Conservation (phyloP, 768 basidiomycete species). For the Mycena latifolia region DNA sequence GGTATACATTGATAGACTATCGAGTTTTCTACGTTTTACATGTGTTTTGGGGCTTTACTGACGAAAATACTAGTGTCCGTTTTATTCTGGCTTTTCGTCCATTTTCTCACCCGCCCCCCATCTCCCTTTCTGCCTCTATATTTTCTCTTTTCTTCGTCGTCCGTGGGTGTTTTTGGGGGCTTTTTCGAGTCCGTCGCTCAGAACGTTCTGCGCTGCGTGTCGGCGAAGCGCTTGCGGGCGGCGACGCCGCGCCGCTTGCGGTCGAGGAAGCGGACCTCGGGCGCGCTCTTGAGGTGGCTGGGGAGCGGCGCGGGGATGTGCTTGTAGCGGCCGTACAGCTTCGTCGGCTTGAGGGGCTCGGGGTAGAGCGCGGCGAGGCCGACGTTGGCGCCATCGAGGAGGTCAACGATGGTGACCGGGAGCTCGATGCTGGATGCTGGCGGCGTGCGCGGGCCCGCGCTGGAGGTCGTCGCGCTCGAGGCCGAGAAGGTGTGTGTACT, state of each 20-base stretch:
- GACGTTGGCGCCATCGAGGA: conserved; percentile 6
- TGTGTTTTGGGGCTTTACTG: neutral
- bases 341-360: conserved; percentile 2
- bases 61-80: neutral
- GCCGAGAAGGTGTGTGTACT: neutral
- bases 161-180: neutral
- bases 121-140: neutral
- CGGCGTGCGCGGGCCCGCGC: neutral
- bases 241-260: neutral
- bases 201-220: neutral
- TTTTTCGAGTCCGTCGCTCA: neutral
- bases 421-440: neutral
- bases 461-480: neutral
- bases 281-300: neutral
- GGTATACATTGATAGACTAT: neutral
- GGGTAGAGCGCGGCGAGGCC: conserved; percentile 1
- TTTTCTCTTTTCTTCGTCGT: neutral
- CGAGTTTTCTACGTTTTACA: neutral
- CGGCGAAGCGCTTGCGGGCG: neutral
- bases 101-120: neutral
- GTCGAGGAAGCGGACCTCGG: neutral
- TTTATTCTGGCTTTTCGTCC: neutral
- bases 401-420: neutral
- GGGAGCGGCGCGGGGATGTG: neutral
- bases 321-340: neutral